Conservation (phyloP, 345 rosid genomes). For the Linum trigynum region DNA sequence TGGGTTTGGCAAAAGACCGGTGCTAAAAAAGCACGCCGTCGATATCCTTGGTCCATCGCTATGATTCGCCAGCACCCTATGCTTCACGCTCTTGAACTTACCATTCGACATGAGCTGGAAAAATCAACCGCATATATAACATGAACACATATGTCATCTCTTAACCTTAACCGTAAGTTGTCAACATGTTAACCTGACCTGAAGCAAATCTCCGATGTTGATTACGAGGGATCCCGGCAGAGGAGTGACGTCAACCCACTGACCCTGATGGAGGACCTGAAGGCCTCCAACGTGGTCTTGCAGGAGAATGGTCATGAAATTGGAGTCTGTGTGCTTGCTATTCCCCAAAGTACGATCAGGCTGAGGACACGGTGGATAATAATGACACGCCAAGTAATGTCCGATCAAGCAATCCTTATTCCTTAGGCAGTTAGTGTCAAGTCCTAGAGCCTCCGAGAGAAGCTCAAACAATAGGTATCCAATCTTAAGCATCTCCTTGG, state of each 20-base stretch:
- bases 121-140: too few relatives aligned
- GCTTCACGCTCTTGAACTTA: constrained; percentile 26
- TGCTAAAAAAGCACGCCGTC: constrained; percentile 29
- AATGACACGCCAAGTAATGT: constrained; percentile 30
- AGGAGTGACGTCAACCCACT: constrained; percentile 32
- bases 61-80: constrained; percentile 24
- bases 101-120: constrained; percentile 33
- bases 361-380: constrained; percentile 52
- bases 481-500: too few relatives aligned
- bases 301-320: constrained; percentile 45
- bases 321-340: constrained; percentile 33
- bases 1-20: constrained; percentile 2
- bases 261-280: constrained; percentile 30
- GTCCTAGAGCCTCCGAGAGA: too few relatives aligned
- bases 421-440: constrained; percentile 20
- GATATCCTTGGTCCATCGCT: constrained; percentile 25
- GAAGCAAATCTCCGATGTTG: too few relatives aligned
- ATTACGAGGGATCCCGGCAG: too few relatives aligned
- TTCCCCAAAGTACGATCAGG: constrained; percentile 46
- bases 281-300: constrained; percentile 57
- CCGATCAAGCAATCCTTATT: constrained; percentile 37
- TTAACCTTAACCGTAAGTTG: too few relatives aligned
- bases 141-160: not conserved
- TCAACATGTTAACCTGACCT: constrained; percentile 12
- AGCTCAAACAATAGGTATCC: too few relatives aligned